Base-by-base conservation (phyloP, 2,329 filamentous ascomycete genomes). In the Pyrenophora graminea region DNA sequence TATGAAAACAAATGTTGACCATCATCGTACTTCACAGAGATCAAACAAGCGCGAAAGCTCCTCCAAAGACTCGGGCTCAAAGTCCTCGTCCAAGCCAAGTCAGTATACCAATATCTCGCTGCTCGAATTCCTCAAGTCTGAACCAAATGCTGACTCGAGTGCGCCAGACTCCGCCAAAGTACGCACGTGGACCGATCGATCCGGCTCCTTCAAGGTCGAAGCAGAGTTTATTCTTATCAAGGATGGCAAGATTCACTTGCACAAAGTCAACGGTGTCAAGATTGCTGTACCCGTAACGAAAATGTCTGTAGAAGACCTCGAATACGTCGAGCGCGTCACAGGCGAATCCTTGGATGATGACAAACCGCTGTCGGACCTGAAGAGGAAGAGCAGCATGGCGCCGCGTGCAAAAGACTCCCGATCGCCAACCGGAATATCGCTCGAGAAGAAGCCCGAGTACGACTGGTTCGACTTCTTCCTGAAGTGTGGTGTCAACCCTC, bases 401-500 rank as follows among this genome's bases (percentile, higher is more conserved):
- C 44, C 45, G 12, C 69, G 74, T 32, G 66, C 68, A 42, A 89
- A 86, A 71, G 83, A 81, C 1, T 52, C 81, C 5, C 63, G 74
- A 55, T 64, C 68, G 39, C 48, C 68, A 30, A 78, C 82, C 7
- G 87, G 87, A 10, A 86, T 83, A n/a, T 82, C 82, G 1, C 77
- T 91, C 27, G 81, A 88, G 59, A 79, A 81, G 66, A 87, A 86
- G 72, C 80, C 88, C 1, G 87, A 94, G 40, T 96, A 97, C 71
- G 94, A 99, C 72, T 99, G 94, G 94, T 99, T 99, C 68, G 91
- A 97, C 70, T 97, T 99, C 77, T 99, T 99, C 80, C 78, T 99
- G 34, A 86, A 87, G 57, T 95, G 91, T 71, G 93, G 96, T 39
- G 91, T 97, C 63, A 88, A 91, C 38, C 90, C 93, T 41, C 90